These are phyloP conservation scores for Lichtheimia ornata DNA, from an alignment of 371 early-diverging fungal species.

Conservation along the genomic window DNA sequence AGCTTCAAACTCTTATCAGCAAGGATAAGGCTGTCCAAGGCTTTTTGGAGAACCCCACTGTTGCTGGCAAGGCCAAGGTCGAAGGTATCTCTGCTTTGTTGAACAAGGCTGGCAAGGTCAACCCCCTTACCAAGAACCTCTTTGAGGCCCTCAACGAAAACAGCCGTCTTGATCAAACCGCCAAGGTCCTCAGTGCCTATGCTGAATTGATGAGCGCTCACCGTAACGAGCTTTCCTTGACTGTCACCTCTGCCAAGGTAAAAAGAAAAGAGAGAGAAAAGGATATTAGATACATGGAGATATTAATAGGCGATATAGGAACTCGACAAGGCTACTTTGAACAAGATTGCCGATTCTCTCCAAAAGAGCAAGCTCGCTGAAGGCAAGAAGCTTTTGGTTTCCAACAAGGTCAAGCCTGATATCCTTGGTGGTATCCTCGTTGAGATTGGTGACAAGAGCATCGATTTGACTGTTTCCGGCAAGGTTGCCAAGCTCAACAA, in stretches of 20 bases:
- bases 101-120: slow-evolving; percentile 67
- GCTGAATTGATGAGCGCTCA: slow-evolving; percentile 86
- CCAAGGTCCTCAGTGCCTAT: slow-evolving; percentile 81
- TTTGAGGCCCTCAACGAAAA: slow-evolving; percentile 91
- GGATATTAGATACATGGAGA: neutral
- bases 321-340: slow-evolving; percentile 52
- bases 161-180: slow-evolving; percentile 85
- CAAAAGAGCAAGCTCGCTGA: slow-evolving; percentile 53
- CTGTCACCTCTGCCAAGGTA: slow-evolving; percentile 89
- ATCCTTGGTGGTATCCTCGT: slow-evolving; percentile 95
- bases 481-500: slow-evolving; percentile 94
- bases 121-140: slow-evolving; percentile 84
- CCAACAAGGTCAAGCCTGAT: slow-evolving; percentile 91
- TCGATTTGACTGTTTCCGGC: slow-evolving; percentile 94
- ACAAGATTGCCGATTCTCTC: slow-evolving; percentile 51
- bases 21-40: slow-evolving; percentile 74
- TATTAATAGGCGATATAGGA: slow-evolving; percentile 23
- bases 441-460: slow-evolving; percentile 96
- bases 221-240: slow-evolving; percentile 88
- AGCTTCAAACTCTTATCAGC: slow-evolving; percentile 63
- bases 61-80: slow-evolving; percentile 78
- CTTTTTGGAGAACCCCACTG: slow-evolving; percentile 86
- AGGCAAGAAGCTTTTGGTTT: slow-evolving; percentile 67
- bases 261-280: neutral
- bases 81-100: slow-evolving; percentile 67